Evolutionary conservation across 148 eudicot genomes (phyloP), one percentile per base, ranked within the genome.

Genomic region (Rhododendron mucronatum): DNA sequence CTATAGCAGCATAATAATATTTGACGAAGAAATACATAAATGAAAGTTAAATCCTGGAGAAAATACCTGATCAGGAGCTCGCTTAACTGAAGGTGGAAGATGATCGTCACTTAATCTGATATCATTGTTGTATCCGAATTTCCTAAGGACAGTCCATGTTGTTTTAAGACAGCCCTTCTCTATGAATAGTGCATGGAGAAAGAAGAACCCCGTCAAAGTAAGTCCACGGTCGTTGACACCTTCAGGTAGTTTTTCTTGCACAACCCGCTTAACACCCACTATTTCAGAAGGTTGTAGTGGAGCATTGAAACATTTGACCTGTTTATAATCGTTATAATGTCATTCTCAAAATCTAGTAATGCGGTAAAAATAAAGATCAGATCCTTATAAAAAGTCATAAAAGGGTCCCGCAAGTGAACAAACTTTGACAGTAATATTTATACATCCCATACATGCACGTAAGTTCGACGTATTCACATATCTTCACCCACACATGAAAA

Each of bases 291-390:
- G 96, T 86, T 95, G 98, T 53, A 96, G 89, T 50, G 98, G 99
- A 88, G 97, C 99, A 91, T 92, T 95, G 89, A 96, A 96, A 88
- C 98, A 96, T 86, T 93, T 96, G 84, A 96, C 96, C 99, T 95
- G 92, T 88, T 87, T 16, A 81, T 75, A 87, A 81, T 67, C 23
- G 86, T 9, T 57, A 59, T 65, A 30, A 82, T 47, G 80, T 12
- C 26, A 47, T 26, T 74, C 20, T 33, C 37, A 75, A 16, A 77
- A 69, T 4, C 10, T 30, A 10, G 51, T 67, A 73, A 83, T 3
- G 71, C 7, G 1, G 48, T 18, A 41, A 20, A 37, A 18, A 48
- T 18, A 79, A 82, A 3, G n/a, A 83, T 39, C 48, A 41, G 47
- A 65, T 83, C 26, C 88, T 76, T 26, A n/a, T 48, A n/a, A 23